Percentiles rank a stretch among this genome's conserved stretches.
Evolutionary conservation across 352 stramenopile genomes (phyloP).

Genomic region (Globisporangium canariense): DNA sequence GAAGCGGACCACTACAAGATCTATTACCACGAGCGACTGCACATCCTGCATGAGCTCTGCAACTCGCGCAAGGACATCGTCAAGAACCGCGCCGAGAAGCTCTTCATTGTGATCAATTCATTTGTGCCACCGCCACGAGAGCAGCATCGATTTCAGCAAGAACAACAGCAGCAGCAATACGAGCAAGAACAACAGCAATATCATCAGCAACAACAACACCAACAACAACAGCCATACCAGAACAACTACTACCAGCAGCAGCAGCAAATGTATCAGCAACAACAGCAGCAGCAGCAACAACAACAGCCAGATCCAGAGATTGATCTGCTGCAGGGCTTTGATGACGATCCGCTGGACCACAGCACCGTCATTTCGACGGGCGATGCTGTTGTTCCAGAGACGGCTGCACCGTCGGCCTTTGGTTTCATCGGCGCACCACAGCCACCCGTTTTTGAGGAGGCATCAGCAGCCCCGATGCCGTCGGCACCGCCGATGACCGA

Average conservation of each 20-base stretch:
- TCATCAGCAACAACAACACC: not conserved
- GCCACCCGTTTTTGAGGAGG: constrained; percentile 6
- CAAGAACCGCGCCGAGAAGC: constrained; percentile 70
- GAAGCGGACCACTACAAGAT: constrained; percentile 64
- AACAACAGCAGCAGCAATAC: not conserved
- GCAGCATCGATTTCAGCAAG: not conserved
- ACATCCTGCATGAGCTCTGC: constrained; percentile 56
- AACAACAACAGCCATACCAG: constrained; percentile 3
- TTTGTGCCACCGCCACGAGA: constrained; percentile 22
- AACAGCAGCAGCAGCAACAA: constrained; percentile 5
- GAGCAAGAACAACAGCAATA: not conserved
- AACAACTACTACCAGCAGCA: constrained; percentile 12
- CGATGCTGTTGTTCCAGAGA: constrained; percentile 1
- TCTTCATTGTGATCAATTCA: constrained; percentile 31
- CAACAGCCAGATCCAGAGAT: constrained; percentile 7
- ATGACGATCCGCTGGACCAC: constrained; percentile 11
- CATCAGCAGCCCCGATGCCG: constrained; percentile 5
- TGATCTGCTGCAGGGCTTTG: constrained; percentile 18
- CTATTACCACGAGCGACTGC: constrained; percentile 49
- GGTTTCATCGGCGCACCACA: constrained; percentile 27
- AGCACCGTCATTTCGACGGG: not conserved
- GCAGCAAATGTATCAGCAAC: not conserved
- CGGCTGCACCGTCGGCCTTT: constrained; percentile 28
- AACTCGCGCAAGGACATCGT: constrained; percentile 74
- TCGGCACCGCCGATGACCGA: constrained; percentile 26